A percentile compares a stretch with the other conserved stretches of the same genome.
Conservation (phyloP, 192 early-diverging fungal species). For the Kickxella alabastrina region DNA sequence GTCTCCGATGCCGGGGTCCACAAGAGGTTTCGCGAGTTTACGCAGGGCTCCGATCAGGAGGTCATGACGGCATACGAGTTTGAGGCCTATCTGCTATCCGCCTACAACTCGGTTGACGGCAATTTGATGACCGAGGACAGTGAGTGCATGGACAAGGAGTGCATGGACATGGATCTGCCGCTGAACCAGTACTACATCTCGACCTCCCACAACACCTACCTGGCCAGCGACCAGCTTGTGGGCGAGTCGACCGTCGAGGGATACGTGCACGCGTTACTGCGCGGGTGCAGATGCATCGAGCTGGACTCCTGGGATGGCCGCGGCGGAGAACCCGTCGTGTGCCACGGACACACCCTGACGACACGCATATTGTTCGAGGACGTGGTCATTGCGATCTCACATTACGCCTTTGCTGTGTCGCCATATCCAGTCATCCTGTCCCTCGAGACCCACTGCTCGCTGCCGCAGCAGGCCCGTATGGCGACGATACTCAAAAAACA, state of each 20-base stretch:
- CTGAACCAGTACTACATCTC: slow-evolving; percentile 79
- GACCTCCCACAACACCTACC: slow-evolving; percentile 90
- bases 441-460: slow-evolving; percentile 77
- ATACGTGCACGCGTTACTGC: slow-evolving; percentile 80
- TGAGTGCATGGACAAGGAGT: not conserved
- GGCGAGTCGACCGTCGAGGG: slow-evolving; percentile 77
- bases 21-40: slow-evolving; percentile 32
- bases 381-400: slow-evolving; percentile 74
- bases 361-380: slow-evolving; percentile 77
- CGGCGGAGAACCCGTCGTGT: slow-evolving; percentile 71
- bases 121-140: not conserved
- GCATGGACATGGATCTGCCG: slow-evolving; percentile 52
- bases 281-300: slow-evolving; percentile 89
- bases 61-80: slow-evolving; percentile 40
- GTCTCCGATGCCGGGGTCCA: slow-evolving; percentile 19
- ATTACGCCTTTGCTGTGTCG: slow-evolving; percentile 81
- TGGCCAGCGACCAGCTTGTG: slow-evolving; percentile 77
- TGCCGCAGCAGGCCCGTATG: slow-evolving; percentile 71
- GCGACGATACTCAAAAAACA: slow-evolving; percentile 63
- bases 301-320: slow-evolving; percentile 89
- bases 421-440: slow-evolving; percentile 82
- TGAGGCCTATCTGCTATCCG: slow-evolving; percentile 41
- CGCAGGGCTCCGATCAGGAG: slow-evolving; percentile 5
- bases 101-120: slow-evolving; percentile 22
- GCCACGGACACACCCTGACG: slow-evolving; percentile 83